Conservation (phyloP, 2,329 filamentous ascomycete species). For the Calonectria crousiana region DNA sequence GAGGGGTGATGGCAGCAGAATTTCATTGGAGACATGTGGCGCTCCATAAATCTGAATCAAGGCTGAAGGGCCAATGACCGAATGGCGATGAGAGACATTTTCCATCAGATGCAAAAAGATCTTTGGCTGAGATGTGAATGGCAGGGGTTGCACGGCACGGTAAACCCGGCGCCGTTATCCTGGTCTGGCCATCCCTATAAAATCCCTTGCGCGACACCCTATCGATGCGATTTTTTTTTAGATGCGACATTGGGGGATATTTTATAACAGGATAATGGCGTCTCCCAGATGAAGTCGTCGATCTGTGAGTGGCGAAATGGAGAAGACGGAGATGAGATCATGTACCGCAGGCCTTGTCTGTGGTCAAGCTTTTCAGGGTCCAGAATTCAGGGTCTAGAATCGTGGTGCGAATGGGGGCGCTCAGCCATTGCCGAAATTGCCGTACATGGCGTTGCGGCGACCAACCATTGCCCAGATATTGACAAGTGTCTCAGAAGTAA, state of each 20-base stretch:
- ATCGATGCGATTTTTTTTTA: not conserved
- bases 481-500: not conserved
- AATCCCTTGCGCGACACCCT: not conserved
- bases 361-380: not conserved
- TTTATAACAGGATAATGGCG: not conserved
- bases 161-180: not conserved
- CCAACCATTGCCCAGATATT: not conserved
- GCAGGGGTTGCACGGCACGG: not conserved
- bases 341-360: not conserved
- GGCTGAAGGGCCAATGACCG: not conserved
- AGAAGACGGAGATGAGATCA: not conserved
- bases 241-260: not conserved
- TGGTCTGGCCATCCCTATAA: not conserved
- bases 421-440: slow-evolving; percentile 1
- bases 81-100: not conserved
- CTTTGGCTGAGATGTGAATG: not conserved
- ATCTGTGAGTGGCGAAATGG: not conserved
- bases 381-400: not conserved
- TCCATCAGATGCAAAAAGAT: not conserved
- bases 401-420: not conserved
- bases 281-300: not conserved
- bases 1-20: not conserved
- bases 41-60: not conserved
- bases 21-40: not conserved
- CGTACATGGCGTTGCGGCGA: not conserved